Conservation (phyloP, 805 yeast species). For the Hermanozyma aechmeae region DNA sequence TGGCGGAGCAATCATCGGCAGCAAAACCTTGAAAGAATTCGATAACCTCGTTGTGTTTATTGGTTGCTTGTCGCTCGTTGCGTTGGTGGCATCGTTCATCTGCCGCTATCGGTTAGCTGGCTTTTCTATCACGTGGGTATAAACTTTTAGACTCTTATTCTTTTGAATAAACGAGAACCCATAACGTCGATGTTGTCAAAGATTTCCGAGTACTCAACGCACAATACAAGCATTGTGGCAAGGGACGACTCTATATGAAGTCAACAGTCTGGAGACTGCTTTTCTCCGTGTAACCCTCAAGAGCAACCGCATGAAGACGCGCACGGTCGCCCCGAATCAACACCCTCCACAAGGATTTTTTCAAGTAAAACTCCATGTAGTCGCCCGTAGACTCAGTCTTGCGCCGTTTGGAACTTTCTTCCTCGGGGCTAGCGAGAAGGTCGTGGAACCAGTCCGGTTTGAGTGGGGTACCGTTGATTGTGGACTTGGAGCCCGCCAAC, state of each 20-base stretch:
- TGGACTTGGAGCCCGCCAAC: constrained; percentile 17
- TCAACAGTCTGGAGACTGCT: too few species aligned
- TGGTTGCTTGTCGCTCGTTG: neutral
- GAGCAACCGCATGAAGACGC: constrained; percentile 19
- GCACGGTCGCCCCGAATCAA: constrained; percentile 13
- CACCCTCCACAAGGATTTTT: constrained; percentile 35
- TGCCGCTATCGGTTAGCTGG: too few species aligned
- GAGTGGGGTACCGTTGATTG: constrained; percentile 27
- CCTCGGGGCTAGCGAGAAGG: constrained; percentile 8
- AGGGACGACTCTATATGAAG: too few species aligned
- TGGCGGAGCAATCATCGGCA: constrained; percentile 1
- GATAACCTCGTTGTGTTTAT: constrained; percentile 1
- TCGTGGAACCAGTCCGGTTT: constrained; percentile 24
- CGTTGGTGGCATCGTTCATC: neutral
- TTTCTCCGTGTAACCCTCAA: constrained; percentile 25
- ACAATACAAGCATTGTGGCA: too few species aligned
- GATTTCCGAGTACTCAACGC: too few species aligned
- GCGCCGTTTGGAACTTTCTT: constrained; percentile 1
- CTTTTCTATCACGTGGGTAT: too few species aligned
- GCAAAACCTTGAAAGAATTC: neutral
- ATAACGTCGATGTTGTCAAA: too few species aligned
- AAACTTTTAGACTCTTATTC: too few species aligned
- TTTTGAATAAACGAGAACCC: too few species aligned
- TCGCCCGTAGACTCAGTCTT: constrained; percentile 16
- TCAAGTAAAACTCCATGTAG: constrained; percentile 33